These are phyloP conservation scores for Pseudonitzschia pungens DNA, from an alignment of 108 stramenopile species.

Conservation along the genomic window DNA sequence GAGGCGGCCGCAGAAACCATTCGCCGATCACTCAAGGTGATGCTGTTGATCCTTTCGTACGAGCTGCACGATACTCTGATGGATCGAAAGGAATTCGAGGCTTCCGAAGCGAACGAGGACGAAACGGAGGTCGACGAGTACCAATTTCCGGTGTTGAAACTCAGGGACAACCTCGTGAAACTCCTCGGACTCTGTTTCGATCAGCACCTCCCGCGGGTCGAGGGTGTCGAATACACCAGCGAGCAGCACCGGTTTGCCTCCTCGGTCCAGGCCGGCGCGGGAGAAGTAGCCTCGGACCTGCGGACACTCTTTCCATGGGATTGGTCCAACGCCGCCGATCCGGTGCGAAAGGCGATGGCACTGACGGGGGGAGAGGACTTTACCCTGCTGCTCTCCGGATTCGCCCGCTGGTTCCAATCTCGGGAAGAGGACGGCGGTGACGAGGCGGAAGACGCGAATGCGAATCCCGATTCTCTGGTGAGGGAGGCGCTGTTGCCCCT, in stretches of 20 bases:
- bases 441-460: conserved; percentile 15
- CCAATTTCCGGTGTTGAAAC: conserved; percentile 40
- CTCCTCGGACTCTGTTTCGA: conserved; percentile 70
- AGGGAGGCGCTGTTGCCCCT: conserved; percentile 53
- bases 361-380: conserved; percentile 47
- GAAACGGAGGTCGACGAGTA: conserved; percentile 26
- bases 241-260: conserved; percentile 62
- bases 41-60: conserved; percentile 54
- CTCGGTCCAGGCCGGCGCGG: conserved; percentile 55
- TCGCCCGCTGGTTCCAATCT: conserved; percentile 60
- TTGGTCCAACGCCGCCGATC: conserved; percentile 51
- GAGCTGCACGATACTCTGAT: conserved; percentile 21
- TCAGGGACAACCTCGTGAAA: conserved; percentile 60
- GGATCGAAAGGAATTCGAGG: conserved; percentile 8
- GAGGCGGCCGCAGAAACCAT: conserved; percentile 50
- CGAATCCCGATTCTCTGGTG: conserved; percentile 2
- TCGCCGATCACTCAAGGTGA: conserved; percentile 42
- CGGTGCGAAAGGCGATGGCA: conserved; percentile 61
- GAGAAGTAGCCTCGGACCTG: conserved; percentile 58
- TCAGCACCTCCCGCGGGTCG: conserved; percentile 57
- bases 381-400: conserved; percentile 31
- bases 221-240: conserved; percentile 37
- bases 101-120: conserved; percentile 39
- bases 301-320: conserved; percentile 67
- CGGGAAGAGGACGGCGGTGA: conserved; percentile 29